These are phyloP conservation scores for Tolypocladium amazonense DNA, from an alignment of 2,329 filamentous ascomycete genomes.

Conservation along the genomic window DNA sequence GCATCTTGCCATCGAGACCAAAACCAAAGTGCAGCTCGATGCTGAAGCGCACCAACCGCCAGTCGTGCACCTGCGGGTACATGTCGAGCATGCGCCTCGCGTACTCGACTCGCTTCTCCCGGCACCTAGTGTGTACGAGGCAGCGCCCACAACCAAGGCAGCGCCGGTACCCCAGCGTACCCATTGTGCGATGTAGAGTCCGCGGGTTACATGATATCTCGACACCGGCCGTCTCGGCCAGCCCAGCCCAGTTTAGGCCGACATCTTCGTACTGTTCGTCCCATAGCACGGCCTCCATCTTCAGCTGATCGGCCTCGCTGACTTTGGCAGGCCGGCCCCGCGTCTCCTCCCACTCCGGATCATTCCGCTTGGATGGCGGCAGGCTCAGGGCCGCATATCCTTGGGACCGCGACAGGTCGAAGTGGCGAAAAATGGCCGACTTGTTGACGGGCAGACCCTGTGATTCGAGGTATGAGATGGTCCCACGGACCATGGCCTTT, in stretches of 20 bases:
- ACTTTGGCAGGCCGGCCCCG: constrained; percentile 24
- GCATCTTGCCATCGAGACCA: constrained; percentile 24
- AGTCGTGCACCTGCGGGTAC: constrained; percentile 19
- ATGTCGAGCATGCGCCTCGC: constrained; percentile 21
- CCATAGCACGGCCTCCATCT: constrained; percentile 27
- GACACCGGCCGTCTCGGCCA: constrained; percentile 22
- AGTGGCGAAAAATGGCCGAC: constrained; percentile 27
- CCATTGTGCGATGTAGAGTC: constrained; percentile 26
- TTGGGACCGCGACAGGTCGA: constrained; percentile 25
- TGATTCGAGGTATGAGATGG: constrained; percentile 27
- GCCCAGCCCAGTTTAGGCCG: constrained; percentile 21
- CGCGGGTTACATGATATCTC: constrained; percentile 20
- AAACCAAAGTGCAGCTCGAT: constrained; percentile 27
- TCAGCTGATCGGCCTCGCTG: constrained; percentile 20
- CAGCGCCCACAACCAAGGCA: constrained; percentile 19
- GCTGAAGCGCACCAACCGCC: constrained; percentile 23
- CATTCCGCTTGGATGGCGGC: constrained; percentile 20
- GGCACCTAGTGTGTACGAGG: constrained; percentile 18
- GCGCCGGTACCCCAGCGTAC: constrained; percentile 23
- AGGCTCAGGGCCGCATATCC: constrained; percentile 25
- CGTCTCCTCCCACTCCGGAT: constrained; percentile 28
- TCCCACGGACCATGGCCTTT: constrained; percentile 27
- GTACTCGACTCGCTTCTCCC: constrained; percentile 23
- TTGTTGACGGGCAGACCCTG: constrained; percentile 27
- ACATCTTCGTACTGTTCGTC: constrained; percentile 19